A percentile compares a stretch with the other conserved stretches of the same genome.
phyloP scores from a whole-genome alignment of 768 basidiomycete species.

The Auriculariales sp. region DNA sequence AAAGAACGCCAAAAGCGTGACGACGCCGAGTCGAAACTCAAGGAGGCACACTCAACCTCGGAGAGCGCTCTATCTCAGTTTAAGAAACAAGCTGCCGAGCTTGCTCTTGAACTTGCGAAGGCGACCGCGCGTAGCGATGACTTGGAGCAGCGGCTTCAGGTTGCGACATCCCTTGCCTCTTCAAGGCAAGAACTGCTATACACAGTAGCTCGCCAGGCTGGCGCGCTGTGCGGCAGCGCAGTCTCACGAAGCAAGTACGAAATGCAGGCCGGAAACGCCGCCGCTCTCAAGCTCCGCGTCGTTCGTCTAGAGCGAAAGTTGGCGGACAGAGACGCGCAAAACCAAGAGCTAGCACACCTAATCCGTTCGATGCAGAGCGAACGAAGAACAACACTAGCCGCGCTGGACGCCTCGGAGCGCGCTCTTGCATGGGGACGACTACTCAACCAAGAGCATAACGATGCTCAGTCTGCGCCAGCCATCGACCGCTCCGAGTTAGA shows the following conservation, averaged over 20 bases:
- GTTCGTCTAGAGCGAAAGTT: slow-evolving; percentile 53
- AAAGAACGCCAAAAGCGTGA: slow-evolving; percentile 36
- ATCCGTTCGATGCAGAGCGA: slow-evolving; percentile 22
- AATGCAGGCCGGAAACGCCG: slow-evolving; percentile 14
- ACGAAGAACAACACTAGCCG: no score
- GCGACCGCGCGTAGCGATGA: slow-evolving; percentile 40
- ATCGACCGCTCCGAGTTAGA: no score
- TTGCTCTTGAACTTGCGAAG: slow-evolving; percentile 33
- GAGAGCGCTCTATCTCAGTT: slow-evolving; percentile 40
- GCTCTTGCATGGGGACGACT: no score
- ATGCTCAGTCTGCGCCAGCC: no score
- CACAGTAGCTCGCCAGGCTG: neutral
- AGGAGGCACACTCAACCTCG: slow-evolving; percentile 32
- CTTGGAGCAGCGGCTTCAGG: slow-evolving; percentile 27
- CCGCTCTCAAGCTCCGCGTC: slow-evolving; percentile 24
- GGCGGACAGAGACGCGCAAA: slow-evolving; percentile 52
- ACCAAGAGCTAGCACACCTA: slow-evolving; percentile 46
- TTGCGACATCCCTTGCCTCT: no score
- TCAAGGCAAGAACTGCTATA: no score
- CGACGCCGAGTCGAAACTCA: slow-evolving; percentile 37
- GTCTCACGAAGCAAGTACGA: neutral
- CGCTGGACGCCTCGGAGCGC: no score
- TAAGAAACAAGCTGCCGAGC: slow-evolving; percentile 37
- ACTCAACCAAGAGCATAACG: no score
- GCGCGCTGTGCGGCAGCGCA: neutral